Base-by-base conservation (phyloP, 2,329 filamentous ascomycete species). In the Cercospora brassicicola region DNA sequence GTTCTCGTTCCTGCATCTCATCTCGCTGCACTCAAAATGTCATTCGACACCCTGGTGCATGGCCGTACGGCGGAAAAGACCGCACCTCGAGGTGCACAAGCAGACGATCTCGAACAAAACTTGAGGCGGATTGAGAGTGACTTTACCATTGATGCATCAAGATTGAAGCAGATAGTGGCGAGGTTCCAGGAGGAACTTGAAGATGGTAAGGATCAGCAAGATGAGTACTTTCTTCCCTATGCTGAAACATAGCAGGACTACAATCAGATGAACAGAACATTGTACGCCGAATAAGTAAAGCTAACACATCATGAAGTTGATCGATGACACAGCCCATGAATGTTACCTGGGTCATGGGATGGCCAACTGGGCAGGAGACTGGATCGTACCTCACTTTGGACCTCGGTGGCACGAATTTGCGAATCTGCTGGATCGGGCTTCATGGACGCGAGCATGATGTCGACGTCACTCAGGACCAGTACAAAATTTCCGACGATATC, bases 391-490 rank as follows among this genome's bases (percentile, higher is more conserved):
- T 98, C 59, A 94, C 94, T 70, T 86, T 98, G 63, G 94, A 98
- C 78, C 96, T 98, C 91, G 94, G 94, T 69, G 94, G 94, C 76
- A 98, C 94, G 76, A 97, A 97, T 81, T 83, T 98, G 68, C 91
- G 94, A 79, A 93, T 98, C 73, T 98, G 94, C 82, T 92, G 97
- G 82, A 94, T 98, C 78, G 93, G 90, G 67, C 83, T 98, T 77
- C 93, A 91, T 18, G 90, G 96, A 67, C 88, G 92, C 77, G 93
- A 94, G 82, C 94, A 93, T 64, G 92, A 95, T 78, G 97, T 97
- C 5, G 81, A 97, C 77, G 96, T 97, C 76, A 93, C 94, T 73
- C 94, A 97, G 82, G 96, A 93, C 76, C 97, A 97, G 82, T 98
- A 97, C 82, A 90, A 91, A 69, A 94, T 97, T 88, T 93, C 94